A percentile compares a stretch with the other conserved stretches of the same genome.
These are phyloP conservation scores for Strobilomyces echinocephalus DNA, from an alignment of 768 basidiomycete genomes.

Conservation along the genomic window DNA sequence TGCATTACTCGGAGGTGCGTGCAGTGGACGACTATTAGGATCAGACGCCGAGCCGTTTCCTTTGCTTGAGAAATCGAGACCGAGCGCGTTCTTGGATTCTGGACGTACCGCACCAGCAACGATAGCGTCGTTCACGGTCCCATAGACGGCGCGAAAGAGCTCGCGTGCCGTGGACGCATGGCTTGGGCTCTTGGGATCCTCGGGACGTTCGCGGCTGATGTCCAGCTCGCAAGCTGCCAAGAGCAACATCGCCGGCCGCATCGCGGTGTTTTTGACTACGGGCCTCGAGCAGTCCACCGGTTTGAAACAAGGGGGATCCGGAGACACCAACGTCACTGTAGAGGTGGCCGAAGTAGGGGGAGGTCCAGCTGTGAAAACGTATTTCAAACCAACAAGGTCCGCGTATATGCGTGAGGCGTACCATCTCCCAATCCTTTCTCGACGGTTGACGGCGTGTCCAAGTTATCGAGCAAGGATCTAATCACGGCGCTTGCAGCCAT, in stretches of 20 bases:
- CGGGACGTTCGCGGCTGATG: constrained; percentile 26
- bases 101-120: constrained; percentile 14
- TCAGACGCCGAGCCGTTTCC: constrained; percentile 1
- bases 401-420: constrained; percentile 16
- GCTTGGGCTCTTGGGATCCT: constrained; percentile 14
- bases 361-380: constrained; percentile 8
- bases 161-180: constrained; percentile 23
- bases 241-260: constrained; percentile 28
- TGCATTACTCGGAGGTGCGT: not conserved
- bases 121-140: constrained; percentile 20
- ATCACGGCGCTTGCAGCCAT: constrained; percentile 27
- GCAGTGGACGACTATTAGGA: not conserved
- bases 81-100: constrained; percentile 19
- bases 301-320: constrained; percentile 8
- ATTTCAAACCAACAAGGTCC: constrained; percentile 15
- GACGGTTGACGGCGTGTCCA: constrained; percentile 4
- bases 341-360: constrained; percentile 7
- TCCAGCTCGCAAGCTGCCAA: constrained; percentile 32
- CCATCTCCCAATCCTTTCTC: constrained; percentile 24
- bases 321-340: constrained; percentile 4
- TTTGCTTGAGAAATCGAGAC: constrained; percentile 22
- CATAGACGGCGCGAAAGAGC: constrained; percentile 31
- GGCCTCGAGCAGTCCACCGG: constrained; percentile 4
- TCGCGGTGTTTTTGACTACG: constrained; percentile 11
- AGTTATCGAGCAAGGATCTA: constrained; percentile 20